Evolutionary conservation across 305 asterid genomes (phyloP), one percentile per base, ranked within the genome.

Genomic region (Plantago coronopus): DNA sequence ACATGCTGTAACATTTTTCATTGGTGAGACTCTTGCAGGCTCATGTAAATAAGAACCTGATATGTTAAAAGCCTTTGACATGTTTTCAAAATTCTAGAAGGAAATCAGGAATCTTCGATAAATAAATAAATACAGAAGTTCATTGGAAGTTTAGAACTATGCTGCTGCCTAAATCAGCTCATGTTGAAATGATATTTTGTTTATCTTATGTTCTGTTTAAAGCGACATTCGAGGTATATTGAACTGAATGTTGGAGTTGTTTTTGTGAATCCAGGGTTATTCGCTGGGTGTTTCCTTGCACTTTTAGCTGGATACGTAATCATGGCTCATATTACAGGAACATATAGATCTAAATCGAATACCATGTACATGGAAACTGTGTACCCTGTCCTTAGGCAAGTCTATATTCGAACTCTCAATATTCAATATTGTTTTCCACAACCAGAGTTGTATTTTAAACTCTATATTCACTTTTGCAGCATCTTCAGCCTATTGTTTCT

Each of bases 281-380:
- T 88, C 67, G 51, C 85, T 0, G 98, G 98, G 16, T 81, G 95
- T 69, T 91, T 88, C 68, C 19, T 83, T 1, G 95, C 94, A 2
- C 88, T 91, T 37, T 71, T 86, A 54, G 54, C 82, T 20, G 98
- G 98, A 65, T 91, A 91, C 48, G 74, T 74, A 37, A 79, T 91
- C 77, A 79, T 88, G 89, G 95, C 95, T 45, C 91, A 78, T 69
- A 66, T 81, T 22, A 82, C 95, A 1, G 95, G 98, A 71, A 74
- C 77, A 84, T 91, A 88, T 49, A 68, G 59, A 57, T 72, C 89
- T 57, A 63, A 67, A 59, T 82, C 96, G 25, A 73, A 85, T 40
- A 69, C 75, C 51, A 64, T 82, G 63, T 91, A 91, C 81, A 91
- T 88, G 98, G 95, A 88, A 81, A 91, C 96, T n/a, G 85, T 88